phyloP scores from a whole-genome alignment of 2,329 filamentous ascomycete genomes.

The Fusarium liriodendri region DNA sequence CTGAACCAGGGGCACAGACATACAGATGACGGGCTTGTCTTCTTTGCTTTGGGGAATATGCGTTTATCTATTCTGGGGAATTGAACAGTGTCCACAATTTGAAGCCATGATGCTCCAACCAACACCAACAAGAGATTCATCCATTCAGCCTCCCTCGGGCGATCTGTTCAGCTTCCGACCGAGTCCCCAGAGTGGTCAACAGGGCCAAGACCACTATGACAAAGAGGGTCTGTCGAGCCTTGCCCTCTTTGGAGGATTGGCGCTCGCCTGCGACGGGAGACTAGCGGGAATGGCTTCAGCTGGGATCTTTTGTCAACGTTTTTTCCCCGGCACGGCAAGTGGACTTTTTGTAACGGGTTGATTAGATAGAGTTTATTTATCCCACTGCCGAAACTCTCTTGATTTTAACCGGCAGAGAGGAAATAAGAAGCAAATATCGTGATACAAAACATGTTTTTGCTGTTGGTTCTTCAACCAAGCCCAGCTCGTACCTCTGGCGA shows the following conservation, averaged over 20 bases:
- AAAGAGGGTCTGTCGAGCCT: background rate
- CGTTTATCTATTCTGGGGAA: background rate
- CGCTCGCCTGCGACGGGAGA: background rate
- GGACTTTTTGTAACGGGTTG: background rate
- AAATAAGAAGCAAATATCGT: background rate
- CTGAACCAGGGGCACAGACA: constrained; percentile 5
- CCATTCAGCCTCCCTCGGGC: background rate
- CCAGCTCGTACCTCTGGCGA: background rate
- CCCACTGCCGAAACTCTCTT: background rate
- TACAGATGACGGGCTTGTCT: background rate
- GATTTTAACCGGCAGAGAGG: background rate
- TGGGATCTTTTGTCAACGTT: background rate
- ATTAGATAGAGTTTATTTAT: background rate
- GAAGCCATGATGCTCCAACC: background rate
- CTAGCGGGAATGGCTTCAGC: constrained; percentile 24
- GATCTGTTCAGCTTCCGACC: background rate
- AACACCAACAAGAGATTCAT: background rate
- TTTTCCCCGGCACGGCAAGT: background rate
- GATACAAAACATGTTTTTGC: background rate
- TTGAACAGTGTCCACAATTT: background rate
- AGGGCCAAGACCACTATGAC: background rate
- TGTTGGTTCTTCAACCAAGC: background rate
- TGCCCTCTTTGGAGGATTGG: background rate
- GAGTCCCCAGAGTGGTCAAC: background rate
- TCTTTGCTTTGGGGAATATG: background rate